These are phyloP conservation scores for Phaeodactylum tricornutum DNA, from an alignment of 108 stramenopile genomes.

Conservation along the genomic window DNA sequence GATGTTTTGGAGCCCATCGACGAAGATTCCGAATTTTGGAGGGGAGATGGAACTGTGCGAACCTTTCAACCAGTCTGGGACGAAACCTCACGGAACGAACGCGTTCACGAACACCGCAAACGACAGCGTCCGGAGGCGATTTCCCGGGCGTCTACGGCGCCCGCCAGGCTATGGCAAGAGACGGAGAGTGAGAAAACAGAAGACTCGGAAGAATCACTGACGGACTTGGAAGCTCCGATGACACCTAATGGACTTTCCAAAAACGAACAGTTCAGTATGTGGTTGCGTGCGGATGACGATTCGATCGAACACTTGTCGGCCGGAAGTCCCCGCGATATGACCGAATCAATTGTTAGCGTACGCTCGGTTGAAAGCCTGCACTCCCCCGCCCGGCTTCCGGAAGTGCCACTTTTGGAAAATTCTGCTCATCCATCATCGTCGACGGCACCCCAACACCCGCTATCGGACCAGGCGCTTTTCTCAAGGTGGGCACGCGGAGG, in stretches of 20 bases:
- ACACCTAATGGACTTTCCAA: neutral
- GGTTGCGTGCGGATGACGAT: slow-evolving; percentile 6
- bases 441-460: neutral
- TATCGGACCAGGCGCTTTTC: neutral
- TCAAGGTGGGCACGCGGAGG: neutral
- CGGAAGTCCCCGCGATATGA: neutral
- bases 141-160: slow-evolving; percentile 1
- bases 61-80: slow-evolving; percentile 53
- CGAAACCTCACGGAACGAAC: slow-evolving; percentile 20
- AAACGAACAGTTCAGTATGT: slow-evolving; percentile 4
- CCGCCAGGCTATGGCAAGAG: neutral
- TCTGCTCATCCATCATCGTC: neutral
- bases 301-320: neutral
- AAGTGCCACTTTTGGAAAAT: too few relatives aligned
- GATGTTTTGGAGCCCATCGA: slow-evolving; percentile 24
- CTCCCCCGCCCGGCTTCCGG: too few relatives aligned
- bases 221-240: neutral
- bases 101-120: slow-evolving; percentile 5
- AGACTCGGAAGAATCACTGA: neutral
- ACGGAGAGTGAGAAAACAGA: neutral
- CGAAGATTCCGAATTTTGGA: slow-evolving; percentile 10
- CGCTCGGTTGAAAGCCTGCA: too few relatives aligned
- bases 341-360: neutral
- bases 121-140: neutral
- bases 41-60: slow-evolving; percentile 28